A percentile compares a stretch with the other conserved stretches of the same genome.
Conservation (phyloP, 2,329 filamentous ascomycete genomes). For the Fusarium robinianum region DNA sequence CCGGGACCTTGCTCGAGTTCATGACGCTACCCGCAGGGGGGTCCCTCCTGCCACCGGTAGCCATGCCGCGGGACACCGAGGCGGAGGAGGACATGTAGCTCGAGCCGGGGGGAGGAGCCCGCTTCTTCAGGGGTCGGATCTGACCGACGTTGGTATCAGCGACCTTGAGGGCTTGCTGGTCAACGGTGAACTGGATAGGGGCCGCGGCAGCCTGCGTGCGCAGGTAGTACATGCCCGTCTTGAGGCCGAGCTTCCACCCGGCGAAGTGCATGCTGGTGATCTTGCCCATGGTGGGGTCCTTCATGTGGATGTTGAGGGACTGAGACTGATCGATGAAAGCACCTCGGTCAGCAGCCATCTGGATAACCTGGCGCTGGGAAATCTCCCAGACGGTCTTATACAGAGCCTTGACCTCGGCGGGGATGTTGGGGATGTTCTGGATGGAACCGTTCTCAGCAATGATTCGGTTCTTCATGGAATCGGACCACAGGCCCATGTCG, state of each 20-base stretch:
- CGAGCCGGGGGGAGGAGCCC: conserved; percentile 58
- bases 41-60: conserved; percentile 58
- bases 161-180: conserved; percentile 91
- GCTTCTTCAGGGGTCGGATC: conserved; percentile 69
- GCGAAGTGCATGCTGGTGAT: conserved; percentile 99
- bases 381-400: conserved; percentile 99
- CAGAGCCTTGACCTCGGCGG: conserved; percentile 89
- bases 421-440: conserved; percentile 96
- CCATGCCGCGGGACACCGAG: conserved; percentile 70
- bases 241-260: conserved; percentile 98
- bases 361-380: conserved; percentile 89
- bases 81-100: conserved; percentile 57
- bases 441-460: conserved; percentile 96
- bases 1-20: conserved; percentile 65
- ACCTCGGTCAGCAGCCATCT: conserved; percentile 98
- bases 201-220: conserved; percentile 96
- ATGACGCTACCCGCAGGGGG: conserved; percentile 46
- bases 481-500: conserved; percentile 96
- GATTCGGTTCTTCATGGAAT: conserved; percentile 99
- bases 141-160: conserved; percentile 78
- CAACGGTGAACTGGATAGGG: conserved; percentile 98
- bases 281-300: conserved; percentile 99
- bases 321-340: conserved; percentile 99
- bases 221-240: conserved; percentile 99
- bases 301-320: conserved; percentile 99